Percentiles rank a stretch among this genome's conserved stretches.
Evolutionary conservation across 257 asterid species (phyloP).

Genomic region (Solanum verrucosum): DNA sequence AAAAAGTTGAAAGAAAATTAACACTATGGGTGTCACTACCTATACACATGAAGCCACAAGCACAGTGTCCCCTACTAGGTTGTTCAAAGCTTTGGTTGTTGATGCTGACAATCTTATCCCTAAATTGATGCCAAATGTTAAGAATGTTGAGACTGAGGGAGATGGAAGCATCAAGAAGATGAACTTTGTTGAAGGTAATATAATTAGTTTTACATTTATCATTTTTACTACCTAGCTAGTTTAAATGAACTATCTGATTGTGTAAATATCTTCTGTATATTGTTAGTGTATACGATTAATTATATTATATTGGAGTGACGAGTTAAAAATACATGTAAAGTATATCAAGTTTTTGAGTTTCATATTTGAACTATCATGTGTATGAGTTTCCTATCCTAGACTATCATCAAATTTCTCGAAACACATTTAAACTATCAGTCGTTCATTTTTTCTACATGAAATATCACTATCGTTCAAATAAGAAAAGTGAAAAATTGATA

Average conservation of each 20-base stretch:
- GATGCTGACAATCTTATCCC: background rate
- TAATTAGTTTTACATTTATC: background rate
- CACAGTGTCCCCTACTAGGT: background rate
- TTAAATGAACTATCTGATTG: too few relatives aligned
- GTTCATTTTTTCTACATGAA: background rate
- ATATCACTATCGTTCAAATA: too few relatives aligned
- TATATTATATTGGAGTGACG: too few relatives aligned
- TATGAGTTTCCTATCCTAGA: too few relatives aligned
- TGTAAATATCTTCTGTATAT: too few relatives aligned
- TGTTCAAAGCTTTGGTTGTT: slow-evolving; percentile 7
- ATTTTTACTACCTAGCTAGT: too few relatives aligned
- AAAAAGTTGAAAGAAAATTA: background rate
- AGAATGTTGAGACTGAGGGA: background rate
- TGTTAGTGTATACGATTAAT: too few relatives aligned
- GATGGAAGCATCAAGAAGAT: slow-evolving; percentile 10
- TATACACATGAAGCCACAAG: background rate
- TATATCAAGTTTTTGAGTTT: background rate
- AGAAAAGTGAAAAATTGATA: background rate
- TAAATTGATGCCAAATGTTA: slow-evolving; percentile 4
- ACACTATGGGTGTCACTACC: background rate
- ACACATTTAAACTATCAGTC: too few relatives aligned
- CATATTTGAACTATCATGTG: background rate
- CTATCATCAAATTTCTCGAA: too few relatives aligned
- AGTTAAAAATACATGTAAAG: too few relatives aligned
- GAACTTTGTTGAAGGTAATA: background rate